phyloP scores from a whole-genome alignment of 768 basidiomycete genomes.

The Leccinum subgranulosum region DNA sequence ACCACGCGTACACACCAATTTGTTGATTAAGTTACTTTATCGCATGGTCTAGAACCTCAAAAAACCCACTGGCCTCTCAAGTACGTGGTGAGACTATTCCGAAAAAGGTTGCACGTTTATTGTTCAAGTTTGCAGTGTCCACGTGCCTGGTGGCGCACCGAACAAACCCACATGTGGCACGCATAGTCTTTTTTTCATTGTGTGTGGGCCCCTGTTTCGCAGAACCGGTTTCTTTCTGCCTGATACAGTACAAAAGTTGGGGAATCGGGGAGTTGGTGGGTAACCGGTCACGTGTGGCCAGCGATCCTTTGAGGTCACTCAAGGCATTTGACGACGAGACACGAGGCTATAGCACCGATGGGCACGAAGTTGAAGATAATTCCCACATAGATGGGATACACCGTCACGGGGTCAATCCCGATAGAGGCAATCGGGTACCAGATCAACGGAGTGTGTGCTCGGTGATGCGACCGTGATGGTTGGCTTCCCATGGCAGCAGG shows the following conservation, averaged over 20 bases:
- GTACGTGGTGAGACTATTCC: constrained; percentile 1
- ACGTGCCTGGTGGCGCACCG: constrained; percentile 14
- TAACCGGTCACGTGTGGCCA: background rate
- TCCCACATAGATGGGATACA: constrained; percentile 25
- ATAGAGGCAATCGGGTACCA: constrained; percentile 8
- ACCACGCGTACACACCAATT: background rate
- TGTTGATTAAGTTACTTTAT: background rate
- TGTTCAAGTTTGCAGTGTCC: constrained; percentile 7
- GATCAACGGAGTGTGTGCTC: constrained; percentile 11
- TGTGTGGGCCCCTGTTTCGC: constrained; percentile 11
- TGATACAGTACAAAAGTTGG: background rate
- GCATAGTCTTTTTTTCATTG: background rate
- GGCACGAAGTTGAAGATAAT: background rate
- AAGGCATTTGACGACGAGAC: background rate
- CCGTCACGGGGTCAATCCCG: background rate
- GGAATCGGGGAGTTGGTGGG: background rate
- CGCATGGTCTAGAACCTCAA: background rate
- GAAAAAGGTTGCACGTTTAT: constrained; percentile 11
- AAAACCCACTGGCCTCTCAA: constrained; percentile 15
- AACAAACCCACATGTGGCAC: constrained; percentile 23
- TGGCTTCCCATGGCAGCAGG: constrained; percentile 1
- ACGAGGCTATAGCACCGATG: constrained; percentile 2
- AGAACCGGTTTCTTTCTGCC: background rate
- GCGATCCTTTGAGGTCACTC: background rate
- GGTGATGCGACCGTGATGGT: background rate